Base-by-base conservation (phyloP, 1,139 yeast species). In the Candida freyschussii region DNA sequence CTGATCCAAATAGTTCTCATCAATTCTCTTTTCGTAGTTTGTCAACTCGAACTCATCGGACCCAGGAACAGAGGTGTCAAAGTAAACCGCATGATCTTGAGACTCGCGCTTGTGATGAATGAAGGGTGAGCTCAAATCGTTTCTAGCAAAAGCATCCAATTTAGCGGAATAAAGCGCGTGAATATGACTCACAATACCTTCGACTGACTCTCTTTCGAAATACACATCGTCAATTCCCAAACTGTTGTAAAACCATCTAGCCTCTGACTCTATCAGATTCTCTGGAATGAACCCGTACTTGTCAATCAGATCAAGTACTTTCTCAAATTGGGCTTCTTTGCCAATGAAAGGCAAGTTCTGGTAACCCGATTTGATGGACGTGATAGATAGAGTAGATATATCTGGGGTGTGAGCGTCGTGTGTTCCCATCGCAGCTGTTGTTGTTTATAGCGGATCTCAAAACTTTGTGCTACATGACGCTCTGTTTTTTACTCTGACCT, bases 171-270 rank as follows among this genome's bases (percentile, higher is more conserved):
- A 91, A 39, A 91, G 69, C 12, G 96, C 83, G 53, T 84, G 86
- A 39, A 75, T 70, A 56, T 86, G 94, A 36, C 84, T 73, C 25
- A 86, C 91, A 50, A 91, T 82, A 39, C 78, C 87, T 39, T 72
- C 76, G 15, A 89, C 81, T 4, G 84, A 64, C 56, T 89, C 96
- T 47, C 84, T 75, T 33, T 94, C 91, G 56, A 91, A 89, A 62
- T 85, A 91, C 24, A 86, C 81, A 56, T 82, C 96, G 55, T 87
- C 96, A 43, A 91, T 86, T 25, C 96, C 96, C 47, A 91, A 70
- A 32, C 74, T 64, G 41, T 83, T 78, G 63, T 91, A 91, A 57
- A 91, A 91, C 94, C 96, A 89, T 52, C 69, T 74, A 7, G 93
- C 79, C 61, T 89, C 97, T 37, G 74, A 67, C 60, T 87, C 96